Percentiles rank a stretch among this genome's conserved stretches.
Evolutionary conservation across 305 asterid species (phyloP).

Genomic region (Plantago rigida): DNA sequence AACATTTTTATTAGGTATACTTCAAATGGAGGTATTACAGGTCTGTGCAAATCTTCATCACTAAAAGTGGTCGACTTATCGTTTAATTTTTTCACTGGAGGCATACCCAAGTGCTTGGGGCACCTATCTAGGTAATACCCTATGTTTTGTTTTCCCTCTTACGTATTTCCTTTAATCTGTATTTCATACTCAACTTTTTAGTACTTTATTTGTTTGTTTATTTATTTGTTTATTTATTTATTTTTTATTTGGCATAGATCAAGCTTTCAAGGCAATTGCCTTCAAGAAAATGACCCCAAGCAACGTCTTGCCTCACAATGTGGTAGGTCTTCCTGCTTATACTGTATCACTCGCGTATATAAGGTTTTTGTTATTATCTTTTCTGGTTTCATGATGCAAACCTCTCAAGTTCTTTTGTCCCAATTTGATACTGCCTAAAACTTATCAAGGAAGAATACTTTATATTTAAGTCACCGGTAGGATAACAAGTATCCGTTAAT

Average conservation of each 20-base stretch:
- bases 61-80: slow-evolving; percentile 74
- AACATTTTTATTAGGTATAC: slow-evolving; percentile 45
- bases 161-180: slow-evolving; percentile 10
- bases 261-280: slow-evolving; percentile 83
- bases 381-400: too few species aligned
- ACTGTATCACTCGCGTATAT: neutral
- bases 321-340: slow-evolving; percentile 39
- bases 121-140: slow-evolving; percentile 56
- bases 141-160: neutral
- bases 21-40: slow-evolving; percentile 40
- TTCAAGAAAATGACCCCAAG: slow-evolving; percentile 55
- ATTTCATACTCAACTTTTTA: slow-evolving; percentile 9
- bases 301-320: slow-evolving; percentile 74
- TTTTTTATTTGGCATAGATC: slow-evolving; percentile 33
- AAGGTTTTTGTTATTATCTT: neutral
- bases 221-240: slow-evolving; percentile 12
- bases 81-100: slow-evolving; percentile 65
- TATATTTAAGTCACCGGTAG: too few species aligned
- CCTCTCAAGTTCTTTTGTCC: too few species aligned
- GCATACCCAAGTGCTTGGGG: slow-evolving; percentile 74
- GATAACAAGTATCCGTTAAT: too few species aligned
- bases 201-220: slow-evolving; percentile 11
- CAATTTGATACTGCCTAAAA: too few species aligned
- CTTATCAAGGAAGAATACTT: too few species aligned
- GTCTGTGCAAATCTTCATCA: slow-evolving; percentile 61